A percentile compares a stretch with the other conserved stretches of the same genome.
Evolutionary conservation across 2,329 filamentous ascomycete species (phyloP).

Genomic region (Cladosporium halotolerans): DNA sequence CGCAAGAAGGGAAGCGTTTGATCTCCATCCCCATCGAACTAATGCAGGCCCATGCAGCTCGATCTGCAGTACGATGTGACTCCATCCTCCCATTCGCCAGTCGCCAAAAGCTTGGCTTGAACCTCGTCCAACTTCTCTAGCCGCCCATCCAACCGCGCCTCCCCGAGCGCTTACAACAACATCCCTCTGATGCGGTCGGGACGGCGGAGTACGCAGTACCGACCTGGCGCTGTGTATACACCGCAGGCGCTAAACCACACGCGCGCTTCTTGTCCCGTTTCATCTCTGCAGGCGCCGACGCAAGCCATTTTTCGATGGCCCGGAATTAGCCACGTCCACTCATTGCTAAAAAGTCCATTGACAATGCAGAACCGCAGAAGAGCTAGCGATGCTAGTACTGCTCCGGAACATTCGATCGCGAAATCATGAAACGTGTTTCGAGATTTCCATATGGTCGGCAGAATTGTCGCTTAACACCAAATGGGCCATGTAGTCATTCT

Average conservation of each 20-base stretch:
- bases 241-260: neutral
- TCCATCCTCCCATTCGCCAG: neutral
- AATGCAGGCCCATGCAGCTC: slow-evolving; percentile 1
- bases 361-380: neutral
- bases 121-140: slow-evolving; percentile 6
- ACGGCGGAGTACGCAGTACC: neutral
- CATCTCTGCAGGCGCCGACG: slow-evolving; percentile 8
- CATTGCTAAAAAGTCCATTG: neutral
- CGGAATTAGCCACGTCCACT: slow-evolving; percentile 2
- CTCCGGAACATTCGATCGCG: neutral
- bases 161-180: slow-evolving; percentile 8
- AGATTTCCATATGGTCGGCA: neutral
- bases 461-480: neutral
- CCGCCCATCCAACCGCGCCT: slow-evolving; percentile 9
- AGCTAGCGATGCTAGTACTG: neutral
- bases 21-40: neutral
- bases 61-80: neutral
- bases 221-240: neutral
- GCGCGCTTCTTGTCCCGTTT: slow-evolving; percentile 5
- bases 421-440: slow-evolving; percentile 4
- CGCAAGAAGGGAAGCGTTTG: neutral
- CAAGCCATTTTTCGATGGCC: neutral
- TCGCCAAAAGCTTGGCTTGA: slow-evolving; percentile 4
- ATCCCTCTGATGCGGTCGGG: neutral
- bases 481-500: neutral